Base-by-base conservation (phyloP, 208 protist genomes). In the Crithidia fasciculata region DNA sequence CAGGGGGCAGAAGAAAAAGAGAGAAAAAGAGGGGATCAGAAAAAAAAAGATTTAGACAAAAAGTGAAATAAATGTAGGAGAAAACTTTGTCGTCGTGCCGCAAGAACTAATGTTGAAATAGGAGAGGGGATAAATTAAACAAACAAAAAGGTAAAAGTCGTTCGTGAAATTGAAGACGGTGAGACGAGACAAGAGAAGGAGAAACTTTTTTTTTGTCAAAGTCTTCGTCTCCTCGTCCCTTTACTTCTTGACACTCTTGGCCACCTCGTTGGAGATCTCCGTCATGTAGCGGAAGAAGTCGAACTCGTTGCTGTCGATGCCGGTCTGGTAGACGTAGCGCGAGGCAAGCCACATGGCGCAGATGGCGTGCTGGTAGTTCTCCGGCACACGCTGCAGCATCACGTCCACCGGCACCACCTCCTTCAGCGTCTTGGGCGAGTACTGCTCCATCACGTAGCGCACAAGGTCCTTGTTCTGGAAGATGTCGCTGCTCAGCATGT, bases 321-420 rank as follows among this genome's bases (percentile, higher is more conserved):
- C 95, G 52, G 69, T 87, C 36, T 74, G 76, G 87, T 99, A 99
- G 56, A 99, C 95, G 84, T 98, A 99, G 74, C 89, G 72, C 39
- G 86, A 90, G 64, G 94, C 93, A 13, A 99, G 83, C 84, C 89
- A 98, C 81, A 95, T 89, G 60, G 89, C 86, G 76, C 97, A 97
- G 64, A 98, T 98, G 67, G 97, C 96, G 54, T 93, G 83, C 60
- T 98, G 90, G 79, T 99, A 99, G 60, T 80, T 87, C 59, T 92
- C 80, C 40, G 96, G 97, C 36, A 98, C 93, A 53, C 95, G 90
- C 81, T 97, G 40, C 64, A 96, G 76, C 59, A 98, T 79, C 37
- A 78, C 72, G 52, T 98, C 91, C 18, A 98, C 60, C 41, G 91
- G 83, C 13, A 97, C 81, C 52, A 95, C 77, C 62, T 87, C 75